These are phyloP conservation scores for Aspergillus texensis DNA, from an alignment of 2,329 filamentous ascomycete genomes.

Conservation along the genomic window DNA sequence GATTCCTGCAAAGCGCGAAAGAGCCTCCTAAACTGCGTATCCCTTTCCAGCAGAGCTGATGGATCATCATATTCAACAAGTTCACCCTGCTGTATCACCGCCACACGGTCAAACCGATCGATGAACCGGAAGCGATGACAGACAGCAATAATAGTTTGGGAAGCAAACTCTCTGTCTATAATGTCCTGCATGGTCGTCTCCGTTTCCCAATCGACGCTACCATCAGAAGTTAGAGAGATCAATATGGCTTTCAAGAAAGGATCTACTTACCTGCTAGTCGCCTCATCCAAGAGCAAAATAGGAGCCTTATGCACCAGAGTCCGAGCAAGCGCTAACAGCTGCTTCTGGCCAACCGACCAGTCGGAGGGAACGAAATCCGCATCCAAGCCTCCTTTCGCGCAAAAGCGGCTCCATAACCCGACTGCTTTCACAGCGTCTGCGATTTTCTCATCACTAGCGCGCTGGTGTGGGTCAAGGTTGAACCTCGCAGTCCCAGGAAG, in stretches of 20 bases:
- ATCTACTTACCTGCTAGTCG: constrained; percentile 21
- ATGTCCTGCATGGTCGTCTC: constrained; percentile 30
- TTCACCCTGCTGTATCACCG: constrained; percentile 27
- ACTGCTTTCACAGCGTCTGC: constrained; percentile 24
- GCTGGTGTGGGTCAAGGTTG: constrained; percentile 34
- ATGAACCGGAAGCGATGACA: constrained; percentile 31
- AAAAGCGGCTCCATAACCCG: constrained; percentile 27
- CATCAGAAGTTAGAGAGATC: not conserved
- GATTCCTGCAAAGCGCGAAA: not conserved
- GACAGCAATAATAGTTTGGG: constrained; percentile 32
- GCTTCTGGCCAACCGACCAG: constrained; percentile 72
- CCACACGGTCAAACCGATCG: constrained; percentile 30
- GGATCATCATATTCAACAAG: constrained; percentile 19
- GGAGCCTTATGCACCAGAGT: constrained; percentile 53
- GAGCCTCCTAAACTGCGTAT: not conserved
- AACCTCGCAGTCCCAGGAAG: constrained; percentile 27
- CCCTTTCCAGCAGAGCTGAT: constrained; percentile 1
- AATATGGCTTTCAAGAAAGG: not conserved
- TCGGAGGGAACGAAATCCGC: constrained; percentile 40
- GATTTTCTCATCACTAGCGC: constrained; percentile 26
- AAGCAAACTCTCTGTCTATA: constrained; percentile 27
- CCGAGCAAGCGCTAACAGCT: constrained; percentile 71
- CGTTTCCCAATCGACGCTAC: constrained; percentile 19
- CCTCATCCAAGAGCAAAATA: constrained; percentile 23
- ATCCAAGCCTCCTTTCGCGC: constrained; percentile 27